Evolutionary conservation across 495 filamentous ascomycete species (phyloP), one percentile per base, ranked within the genome.

Genomic region (Talaromyces thailandensis): DNA sequence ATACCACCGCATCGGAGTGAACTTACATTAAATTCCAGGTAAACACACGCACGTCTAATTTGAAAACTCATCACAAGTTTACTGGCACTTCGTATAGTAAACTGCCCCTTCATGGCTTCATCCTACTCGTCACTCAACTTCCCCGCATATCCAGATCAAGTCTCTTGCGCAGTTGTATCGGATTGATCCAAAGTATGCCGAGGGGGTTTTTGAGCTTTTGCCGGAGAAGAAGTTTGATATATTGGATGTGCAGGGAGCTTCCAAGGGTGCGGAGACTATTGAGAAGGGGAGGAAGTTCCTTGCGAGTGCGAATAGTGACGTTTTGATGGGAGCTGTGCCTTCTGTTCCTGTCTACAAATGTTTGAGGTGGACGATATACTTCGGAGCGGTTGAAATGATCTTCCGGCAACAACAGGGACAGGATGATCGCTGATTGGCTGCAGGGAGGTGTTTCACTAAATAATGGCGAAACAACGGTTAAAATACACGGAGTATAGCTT

Each of bases 141-240:
- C n/a, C 16, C 57, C 62, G 2, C 48, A 64, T 26, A 68, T 73
- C 58, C 67, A 84, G 73, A 73, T 75, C 37, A 80, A 79, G 57
- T 86, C 84, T 64, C 66, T 85, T 2, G 79, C 80, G 2, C 83
- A 86, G 68, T 69, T 78, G 25, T 79, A 80, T 65, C 77, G 79
- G 35, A 81, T 84, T 51, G 70, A 70, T 3, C 77, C 76, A 0
- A 73, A 75, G 56, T 83, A 80, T 64, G 71, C 81, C 0, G 65
- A 70, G 37, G 76, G 71, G 0, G 75, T 84, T 6, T 83, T 77
- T 60, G 71, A 79, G 18, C 60, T 74, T 50, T 63, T 84, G 18
- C 75, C 70, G 2, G 67, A 76, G 60, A 69, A 74, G 53, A 58
- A 67, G 25, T 84, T 84, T 63, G 66, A 70, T 2, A 77, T 83